Evolutionary conservation across 2,329 filamentous ascomycete genomes (phyloP).

Genomic region (Byssothecium circinans): DNA sequence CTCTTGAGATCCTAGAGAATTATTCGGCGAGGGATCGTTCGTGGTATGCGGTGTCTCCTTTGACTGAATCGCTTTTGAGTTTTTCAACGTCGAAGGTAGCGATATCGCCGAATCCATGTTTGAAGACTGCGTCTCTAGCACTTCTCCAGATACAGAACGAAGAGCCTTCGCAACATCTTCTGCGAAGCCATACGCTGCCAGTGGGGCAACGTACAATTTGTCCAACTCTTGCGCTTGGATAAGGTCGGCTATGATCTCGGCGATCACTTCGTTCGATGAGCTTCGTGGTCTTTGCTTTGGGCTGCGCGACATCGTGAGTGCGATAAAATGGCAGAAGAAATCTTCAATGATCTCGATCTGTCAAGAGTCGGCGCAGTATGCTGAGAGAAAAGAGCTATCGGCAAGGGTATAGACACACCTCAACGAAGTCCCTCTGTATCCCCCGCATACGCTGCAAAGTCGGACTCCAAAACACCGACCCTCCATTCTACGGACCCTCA

Average conservation of each 20-base stretch:
- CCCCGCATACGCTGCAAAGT: too few species aligned
- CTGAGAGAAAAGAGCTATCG: too few species aligned
- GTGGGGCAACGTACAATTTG: constrained; percentile 11
- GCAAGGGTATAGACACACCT: too few species aligned
- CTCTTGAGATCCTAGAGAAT: not conserved
- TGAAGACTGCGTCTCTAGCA: not conserved
- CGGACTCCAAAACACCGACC: too few species aligned
- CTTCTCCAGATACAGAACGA: constrained; percentile 8
- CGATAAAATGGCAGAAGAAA: too few species aligned
- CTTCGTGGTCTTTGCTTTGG: not conserved
- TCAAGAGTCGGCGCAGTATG: too few species aligned
- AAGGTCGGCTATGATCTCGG: constrained; percentile 20
- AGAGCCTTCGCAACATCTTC: constrained; percentile 13
- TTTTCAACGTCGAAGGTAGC: constrained; percentile 9
- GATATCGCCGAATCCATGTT: constrained; percentile 16
- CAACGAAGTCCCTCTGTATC: too few species aligned
- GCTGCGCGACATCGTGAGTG: not conserved
- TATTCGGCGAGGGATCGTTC: too few species aligned
- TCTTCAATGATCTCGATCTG: too few species aligned
- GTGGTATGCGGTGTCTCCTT: too few species aligned
- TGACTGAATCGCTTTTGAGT: too few species aligned
- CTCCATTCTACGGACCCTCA: too few species aligned
- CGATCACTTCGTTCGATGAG: constrained; percentile 12
- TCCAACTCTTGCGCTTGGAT: constrained; percentile 11
- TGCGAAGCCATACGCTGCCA: constrained; percentile 11